Percentiles rank a stretch among this genome's conserved stretches.
These are phyloP conservation scores for Botryotinia narcissicola DNA, from an alignment of 2,329 filamentous ascomycete genomes.

Conservation along the genomic window DNA sequence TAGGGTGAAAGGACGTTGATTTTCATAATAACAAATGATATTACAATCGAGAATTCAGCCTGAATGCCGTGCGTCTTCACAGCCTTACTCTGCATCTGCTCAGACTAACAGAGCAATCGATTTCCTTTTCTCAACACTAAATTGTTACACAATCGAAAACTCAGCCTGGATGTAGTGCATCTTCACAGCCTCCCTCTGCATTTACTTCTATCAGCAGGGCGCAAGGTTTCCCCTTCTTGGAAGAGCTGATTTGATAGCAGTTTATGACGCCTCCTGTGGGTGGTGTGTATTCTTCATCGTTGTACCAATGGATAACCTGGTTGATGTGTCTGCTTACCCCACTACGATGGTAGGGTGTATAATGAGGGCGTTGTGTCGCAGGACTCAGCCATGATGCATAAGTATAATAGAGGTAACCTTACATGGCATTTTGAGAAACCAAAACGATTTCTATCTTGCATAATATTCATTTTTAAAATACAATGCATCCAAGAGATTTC, in stretches of 20 bases:
- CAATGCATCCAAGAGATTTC: too few relatives aligned
- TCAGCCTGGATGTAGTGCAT: background rate
- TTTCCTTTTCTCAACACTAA: background rate
- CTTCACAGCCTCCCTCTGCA: background rate
- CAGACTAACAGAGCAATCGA: background rate
- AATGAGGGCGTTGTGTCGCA: background rate
- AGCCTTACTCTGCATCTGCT: background rate
- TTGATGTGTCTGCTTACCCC: background rate
- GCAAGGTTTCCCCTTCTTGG: rapidly evolving
- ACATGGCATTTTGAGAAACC: too few relatives aligned
- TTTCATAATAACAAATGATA: too few relatives aligned
- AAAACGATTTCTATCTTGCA: background rate
- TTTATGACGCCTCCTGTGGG: background rate
- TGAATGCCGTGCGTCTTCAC: background rate
- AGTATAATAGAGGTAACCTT: too few relatives aligned
- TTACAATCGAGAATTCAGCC: background rate
- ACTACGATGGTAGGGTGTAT: background rate
- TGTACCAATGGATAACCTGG: background rate
- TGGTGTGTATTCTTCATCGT: background rate
- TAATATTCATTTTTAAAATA: too few relatives aligned
- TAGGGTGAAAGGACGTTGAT: too few relatives aligned
- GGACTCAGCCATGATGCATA: background rate
- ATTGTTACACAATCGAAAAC: too few relatives aligned
- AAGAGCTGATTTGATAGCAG: background rate
- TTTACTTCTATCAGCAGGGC: background rate